These are phyloP conservation scores for Scedosporium aurantiacum DNA, from an alignment of 2,329 filamentous ascomycete species.

Conservation along the genomic window DNA sequence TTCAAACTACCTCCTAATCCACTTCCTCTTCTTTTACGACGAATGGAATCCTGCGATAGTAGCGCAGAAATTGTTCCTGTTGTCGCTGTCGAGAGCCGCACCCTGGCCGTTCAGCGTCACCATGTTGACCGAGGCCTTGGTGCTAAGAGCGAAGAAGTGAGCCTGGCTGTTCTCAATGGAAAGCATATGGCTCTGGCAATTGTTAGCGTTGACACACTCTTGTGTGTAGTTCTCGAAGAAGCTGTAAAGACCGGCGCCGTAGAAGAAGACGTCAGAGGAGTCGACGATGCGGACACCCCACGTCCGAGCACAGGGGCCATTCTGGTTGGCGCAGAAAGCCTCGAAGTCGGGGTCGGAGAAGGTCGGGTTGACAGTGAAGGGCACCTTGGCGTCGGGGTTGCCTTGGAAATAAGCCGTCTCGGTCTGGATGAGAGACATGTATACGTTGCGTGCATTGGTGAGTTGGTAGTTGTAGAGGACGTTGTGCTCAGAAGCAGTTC, in stretches of 20 bases:
- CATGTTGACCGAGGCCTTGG: constrained; percentile 67
- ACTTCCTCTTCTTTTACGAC: background rate
- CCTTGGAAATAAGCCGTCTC: constrained; percentile 85
- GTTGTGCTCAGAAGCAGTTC: constrained; percentile 57
- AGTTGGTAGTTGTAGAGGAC: constrained; percentile 79
- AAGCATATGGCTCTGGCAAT: constrained; percentile 71
- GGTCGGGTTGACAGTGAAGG: constrained; percentile 46
- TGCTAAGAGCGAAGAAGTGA: constrained; percentile 58
- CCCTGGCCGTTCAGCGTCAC: constrained; percentile 48
- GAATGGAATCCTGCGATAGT: constrained; percentile 42
- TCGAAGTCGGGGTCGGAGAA: constrained; percentile 61
- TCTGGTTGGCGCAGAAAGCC: constrained; percentile 44
- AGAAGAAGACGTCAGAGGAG: constrained; percentile 56
- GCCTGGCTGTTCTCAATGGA: constrained; percentile 54
- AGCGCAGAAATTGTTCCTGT: constrained; percentile 55
- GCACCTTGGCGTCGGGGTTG: constrained; percentile 62
- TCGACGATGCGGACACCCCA: constrained; percentile 65
- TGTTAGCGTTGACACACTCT: constrained; percentile 53
- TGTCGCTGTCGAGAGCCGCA: constrained; percentile 45
- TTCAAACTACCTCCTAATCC: background rate
- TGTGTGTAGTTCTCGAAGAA: constrained; percentile 79
- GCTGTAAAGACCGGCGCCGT: constrained; percentile 65
- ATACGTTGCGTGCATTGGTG: constrained; percentile 64
- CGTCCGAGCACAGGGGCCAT: constrained; percentile 54
- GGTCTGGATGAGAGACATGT: constrained; percentile 74